Conservation (phyloP, 768 basidiomycete species). For the Boletus reticuloceps region DNA sequence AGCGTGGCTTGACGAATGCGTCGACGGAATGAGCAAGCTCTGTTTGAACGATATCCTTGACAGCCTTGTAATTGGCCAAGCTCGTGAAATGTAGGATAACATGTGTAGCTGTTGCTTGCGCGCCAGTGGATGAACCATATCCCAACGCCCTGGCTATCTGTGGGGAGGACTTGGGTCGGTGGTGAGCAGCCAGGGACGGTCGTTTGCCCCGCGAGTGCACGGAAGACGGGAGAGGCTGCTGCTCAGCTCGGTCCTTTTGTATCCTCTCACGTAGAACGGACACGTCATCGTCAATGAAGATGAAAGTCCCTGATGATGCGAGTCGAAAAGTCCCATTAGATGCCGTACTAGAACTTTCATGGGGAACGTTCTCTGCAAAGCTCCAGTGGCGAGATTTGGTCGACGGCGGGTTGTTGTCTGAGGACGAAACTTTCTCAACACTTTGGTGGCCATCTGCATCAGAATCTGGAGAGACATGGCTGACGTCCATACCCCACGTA, state of each 20-base stretch:
- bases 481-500: slow-evolving; percentile 93
- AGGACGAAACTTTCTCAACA: slow-evolving; percentile 14
- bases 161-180: slow-evolving; percentile 78
- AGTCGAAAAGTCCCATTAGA: slow-evolving; percentile 25
- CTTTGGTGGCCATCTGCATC: slow-evolving; percentile 42
- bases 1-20: slow-evolving; percentile 45
- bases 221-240: slow-evolving; percentile 35
- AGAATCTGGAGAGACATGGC: slow-evolving; percentile 66
- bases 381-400: slow-evolving; percentile 25
- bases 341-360: slow-evolving; percentile 18
- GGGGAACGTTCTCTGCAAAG: slow-evolving; percentile 12
- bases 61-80: slow-evolving; percentile 80
- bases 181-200: slow-evolving; percentile 63
- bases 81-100: slow-evolving; percentile 87
- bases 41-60: slow-evolving; percentile 82
- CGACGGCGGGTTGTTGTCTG: slow-evolving; percentile 9
- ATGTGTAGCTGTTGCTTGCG: slow-evolving; percentile 33
- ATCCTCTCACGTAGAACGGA: slow-evolving; percentile 74
- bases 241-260: slow-evolving; percentile 60
- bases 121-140: slow-evolving; percentile 27
- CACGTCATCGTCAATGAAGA: slow-evolving; percentile 93
- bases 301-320: slow-evolving; percentile 50
- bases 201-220: slow-evolving; percentile 52
- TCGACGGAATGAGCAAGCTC: slow-evolving; percentile 43
- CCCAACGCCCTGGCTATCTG: slow-evolving; percentile 64